A percentile compares a stretch with the other conserved stretches of the same genome.
These are phyloP conservation scores for Tuber umbilicatum DNA, from an alignment of 495 filamentous ascomycete genomes.

Conservation along the genomic window DNA sequence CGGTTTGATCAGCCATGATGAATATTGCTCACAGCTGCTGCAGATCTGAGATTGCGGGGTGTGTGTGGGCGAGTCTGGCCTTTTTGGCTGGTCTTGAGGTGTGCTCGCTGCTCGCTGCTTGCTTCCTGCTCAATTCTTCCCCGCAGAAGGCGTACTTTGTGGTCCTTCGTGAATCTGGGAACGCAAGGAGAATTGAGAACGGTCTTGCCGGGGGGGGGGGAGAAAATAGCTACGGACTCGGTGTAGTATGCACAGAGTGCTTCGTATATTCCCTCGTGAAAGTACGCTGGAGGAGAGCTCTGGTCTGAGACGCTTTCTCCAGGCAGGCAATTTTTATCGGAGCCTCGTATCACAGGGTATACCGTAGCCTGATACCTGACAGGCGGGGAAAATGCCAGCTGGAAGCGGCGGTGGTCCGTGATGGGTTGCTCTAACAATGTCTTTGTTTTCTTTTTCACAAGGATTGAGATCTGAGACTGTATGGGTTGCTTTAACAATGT, in stretches of 20 bases:
- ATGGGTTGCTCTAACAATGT: background rate
- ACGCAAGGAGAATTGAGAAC: constrained; percentile 39
- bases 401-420: background rate
- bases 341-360: constrained; percentile 2
- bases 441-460: no score
- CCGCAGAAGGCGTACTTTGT: constrained; percentile 37
- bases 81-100: constrained; percentile 1
- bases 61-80: background rate
- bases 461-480: no score
- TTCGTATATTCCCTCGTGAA: background rate
- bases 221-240: background rate
- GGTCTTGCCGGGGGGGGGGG: constrained; percentile 20
- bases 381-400: constrained; percentile 3
- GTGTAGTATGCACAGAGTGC: background rate
- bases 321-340: background rate
- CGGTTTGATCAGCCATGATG: constrained; percentile 34
- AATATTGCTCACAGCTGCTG: constrained; percentile 36
- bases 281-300: background rate
- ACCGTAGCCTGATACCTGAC: background rate
- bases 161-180: constrained; percentile 37
- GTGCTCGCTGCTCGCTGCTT: background rate
- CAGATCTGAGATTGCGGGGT: constrained; percentile 33
- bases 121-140: constrained; percentile 5
- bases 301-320: background rate
- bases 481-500: background rate